phyloP scores from a whole-genome alignment of 805 yeast genomes.

The Tetrapisispora fleetii region DNA sequence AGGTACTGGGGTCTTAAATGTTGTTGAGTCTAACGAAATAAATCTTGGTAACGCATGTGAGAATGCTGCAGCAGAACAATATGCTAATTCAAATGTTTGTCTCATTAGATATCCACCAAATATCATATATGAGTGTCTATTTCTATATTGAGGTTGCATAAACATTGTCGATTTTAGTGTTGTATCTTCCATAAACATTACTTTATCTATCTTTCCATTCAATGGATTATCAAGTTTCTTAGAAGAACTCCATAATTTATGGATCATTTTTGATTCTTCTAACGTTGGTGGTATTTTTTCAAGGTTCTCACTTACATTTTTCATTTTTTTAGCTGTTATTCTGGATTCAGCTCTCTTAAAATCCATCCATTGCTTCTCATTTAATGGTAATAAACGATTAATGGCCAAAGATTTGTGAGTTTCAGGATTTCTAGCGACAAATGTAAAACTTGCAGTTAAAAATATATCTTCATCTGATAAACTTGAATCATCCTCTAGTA shows the following conservation, averaged over 20 bases:
- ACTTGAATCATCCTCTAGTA: constrained; percentile 10
- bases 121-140: constrained; percentile 87
- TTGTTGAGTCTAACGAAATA: constrained; percentile 80
- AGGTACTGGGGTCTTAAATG: constrained; percentile 90
- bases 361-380: constrained; percentile 70
- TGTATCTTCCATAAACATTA: constrained; percentile 64
- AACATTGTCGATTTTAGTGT: constrained; percentile 63
- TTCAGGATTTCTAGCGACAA: constrained; percentile 89
- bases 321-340: constrained; percentile 74
- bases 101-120: constrained; percentile 92
- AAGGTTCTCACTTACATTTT: constrained; percentile 55
- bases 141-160: constrained; percentile 96
- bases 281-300: constrained; percentile 63
- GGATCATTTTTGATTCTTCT: constrained; percentile 64
- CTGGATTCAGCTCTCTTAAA: constrained; percentile 83
- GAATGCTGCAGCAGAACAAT: constrained; percentile 85
- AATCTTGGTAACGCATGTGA: constrained; percentile 80
- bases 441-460: constrained; percentile 84
- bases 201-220: constrained; percentile 36
- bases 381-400: constrained; percentile 66
- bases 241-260: constrained; percentile 59
- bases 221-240: constrained; percentile 29
- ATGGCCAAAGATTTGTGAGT: constrained; percentile 87
- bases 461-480: constrained; percentile 58
- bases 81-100: constrained; percentile 88